Conservation (phyloP, 2,329 filamentous ascomycete species). For the Epichloe festucae region DNA sequence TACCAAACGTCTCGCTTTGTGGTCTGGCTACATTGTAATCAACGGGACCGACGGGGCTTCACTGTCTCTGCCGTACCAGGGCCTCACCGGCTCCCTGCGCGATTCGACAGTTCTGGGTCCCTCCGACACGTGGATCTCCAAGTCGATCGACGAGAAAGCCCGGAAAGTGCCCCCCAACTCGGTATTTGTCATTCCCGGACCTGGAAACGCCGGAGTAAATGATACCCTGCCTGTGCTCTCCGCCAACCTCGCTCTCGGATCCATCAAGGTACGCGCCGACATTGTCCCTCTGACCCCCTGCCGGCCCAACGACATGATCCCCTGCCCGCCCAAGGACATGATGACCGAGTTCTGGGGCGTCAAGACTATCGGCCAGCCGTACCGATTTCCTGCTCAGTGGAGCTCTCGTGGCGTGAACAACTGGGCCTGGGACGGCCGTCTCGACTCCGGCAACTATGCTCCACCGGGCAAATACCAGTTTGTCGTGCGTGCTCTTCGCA, state of each 20-base stretch:
- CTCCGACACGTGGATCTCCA: slow-evolving; percentile 15
- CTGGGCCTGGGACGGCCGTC: slow-evolving; percentile 31
- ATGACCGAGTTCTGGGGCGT: slow-evolving; percentile 23
- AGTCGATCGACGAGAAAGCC: slow-evolving; percentile 20
- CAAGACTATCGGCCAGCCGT: slow-evolving; percentile 29
- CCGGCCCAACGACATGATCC: slow-evolving; percentile 9
- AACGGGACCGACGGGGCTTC: slow-evolving; percentile 25
- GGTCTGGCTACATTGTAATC: slow-evolving; percentile 8
- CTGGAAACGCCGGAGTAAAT: slow-evolving; percentile 20
- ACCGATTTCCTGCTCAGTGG: slow-evolving; percentile 26
- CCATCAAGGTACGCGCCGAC: slow-evolving; percentile 29
- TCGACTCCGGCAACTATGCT: slow-evolving; percentile 33
- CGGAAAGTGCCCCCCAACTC: slow-evolving; percentile 19
- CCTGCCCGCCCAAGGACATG: slow-evolving; percentile 12
- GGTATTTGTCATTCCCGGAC: slow-evolving; percentile 29
- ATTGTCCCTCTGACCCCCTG: slow-evolving; percentile 26
- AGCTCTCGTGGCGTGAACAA: slow-evolving; percentile 13
- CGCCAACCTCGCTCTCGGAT: slow-evolving; percentile 31
- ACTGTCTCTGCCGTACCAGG: slow-evolving; percentile 29
- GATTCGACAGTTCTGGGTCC: slow-evolving; percentile 12
- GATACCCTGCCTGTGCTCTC: slow-evolving; percentile 26
- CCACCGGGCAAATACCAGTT: slow-evolving; percentile 38
- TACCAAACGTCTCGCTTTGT: slow-evolving; percentile 5
- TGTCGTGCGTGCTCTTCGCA: slow-evolving; percentile 32
- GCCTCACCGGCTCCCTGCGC: slow-evolving; percentile 24